phyloP scores from a whole-genome alignment of 2,329 filamentous ascomycete genomes.

The Ceratocystis lukuohia region DNA sequence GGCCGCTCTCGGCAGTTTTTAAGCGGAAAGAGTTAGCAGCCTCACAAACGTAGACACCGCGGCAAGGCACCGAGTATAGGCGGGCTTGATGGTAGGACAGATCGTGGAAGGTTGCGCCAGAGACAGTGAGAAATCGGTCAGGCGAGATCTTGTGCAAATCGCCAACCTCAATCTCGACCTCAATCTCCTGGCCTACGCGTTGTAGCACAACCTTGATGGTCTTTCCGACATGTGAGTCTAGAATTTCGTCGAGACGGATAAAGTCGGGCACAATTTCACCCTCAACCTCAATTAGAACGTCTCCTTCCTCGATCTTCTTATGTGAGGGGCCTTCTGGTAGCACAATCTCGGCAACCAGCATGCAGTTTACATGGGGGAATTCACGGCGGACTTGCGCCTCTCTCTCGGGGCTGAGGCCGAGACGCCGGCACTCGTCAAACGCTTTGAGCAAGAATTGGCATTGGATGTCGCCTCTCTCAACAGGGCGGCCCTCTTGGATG shows the following conservation, averaged over 20 bases:
- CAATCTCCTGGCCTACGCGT: slow-evolving; percentile 73
- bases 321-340: slow-evolving; percentile 82
- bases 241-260: slow-evolving; percentile 74
- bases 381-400: slow-evolving; percentile 70
- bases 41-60: slow-evolving; percentile 91
- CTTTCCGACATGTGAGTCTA: slow-evolving; percentile 74
- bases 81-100: slow-evolving; percentile 97
- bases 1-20: slow-evolving; percentile 79
- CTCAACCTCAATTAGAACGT: slow-evolving; percentile 87
- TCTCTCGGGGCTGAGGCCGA: slow-evolving; percentile 74
- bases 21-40: slow-evolving; percentile 90
- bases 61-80: slow-evolving; percentile 80
- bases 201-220: slow-evolving; percentile 73
- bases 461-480: slow-evolving; percentile 92
- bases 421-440: slow-evolving; percentile 86
- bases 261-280: slow-evolving; percentile 88
- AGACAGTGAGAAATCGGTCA: slow-evolving; percentile 86
- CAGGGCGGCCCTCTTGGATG: slow-evolving; percentile 59
- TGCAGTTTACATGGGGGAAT: slow-evolving; percentile 87
- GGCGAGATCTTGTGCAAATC: slow-evolving; percentile 92
- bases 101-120: slow-evolving; percentile 88
- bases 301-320: slow-evolving; percentile 79
- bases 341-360: slow-evolving; percentile 93
- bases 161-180: slow-evolving; percentile 72
- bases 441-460: slow-evolving; percentile 95